phyloP scores from a whole-genome alignment of 2,329 filamentous ascomycete genomes.

The Cladorrhinum sp. region DNA sequence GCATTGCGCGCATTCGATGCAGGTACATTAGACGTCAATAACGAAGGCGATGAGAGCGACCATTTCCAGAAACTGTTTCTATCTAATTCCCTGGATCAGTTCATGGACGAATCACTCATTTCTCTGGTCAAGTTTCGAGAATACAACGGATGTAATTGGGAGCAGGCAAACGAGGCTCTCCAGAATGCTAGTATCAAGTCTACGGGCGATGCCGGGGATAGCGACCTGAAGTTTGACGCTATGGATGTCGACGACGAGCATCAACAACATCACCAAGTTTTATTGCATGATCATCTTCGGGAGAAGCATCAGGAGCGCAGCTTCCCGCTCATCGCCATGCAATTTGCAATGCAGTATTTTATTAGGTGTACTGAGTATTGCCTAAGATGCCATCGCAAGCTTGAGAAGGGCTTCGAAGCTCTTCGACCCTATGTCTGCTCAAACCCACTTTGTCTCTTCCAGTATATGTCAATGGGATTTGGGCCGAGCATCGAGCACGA shows the following conservation, averaged over 20 bases:
- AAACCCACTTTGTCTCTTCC: constrained; percentile 73
- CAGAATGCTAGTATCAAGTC: background rate
- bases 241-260: background rate
- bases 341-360: constrained; percentile 75
- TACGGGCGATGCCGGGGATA: background rate
- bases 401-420: constrained; percentile 62
- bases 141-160: constrained; percentile 58
- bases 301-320: constrained; percentile 38
- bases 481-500: constrained; percentile 84
- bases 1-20: constrained; percentile 35
- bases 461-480: constrained; percentile 83
- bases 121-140: constrained; percentile 59
- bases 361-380: constrained; percentile 83
- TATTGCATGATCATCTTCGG: constrained; percentile 31
- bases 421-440: constrained; percentile 79
- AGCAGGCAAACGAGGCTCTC: constrained; percentile 54
- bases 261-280: constrained; percentile 25
- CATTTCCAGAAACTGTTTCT: constrained; percentile 63
- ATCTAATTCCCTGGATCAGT: constrained; percentile 65
- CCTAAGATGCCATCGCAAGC: constrained; percentile 73
- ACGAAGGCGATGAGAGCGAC: constrained; percentile 22
- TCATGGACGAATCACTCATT: constrained; percentile 65
- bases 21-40: background rate
- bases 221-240: background rate
- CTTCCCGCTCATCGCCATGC: constrained; percentile 60